phyloP scores from a whole-genome alignment of 768 basidiomycete species.

The Xerocomus spinulosus region DNA sequence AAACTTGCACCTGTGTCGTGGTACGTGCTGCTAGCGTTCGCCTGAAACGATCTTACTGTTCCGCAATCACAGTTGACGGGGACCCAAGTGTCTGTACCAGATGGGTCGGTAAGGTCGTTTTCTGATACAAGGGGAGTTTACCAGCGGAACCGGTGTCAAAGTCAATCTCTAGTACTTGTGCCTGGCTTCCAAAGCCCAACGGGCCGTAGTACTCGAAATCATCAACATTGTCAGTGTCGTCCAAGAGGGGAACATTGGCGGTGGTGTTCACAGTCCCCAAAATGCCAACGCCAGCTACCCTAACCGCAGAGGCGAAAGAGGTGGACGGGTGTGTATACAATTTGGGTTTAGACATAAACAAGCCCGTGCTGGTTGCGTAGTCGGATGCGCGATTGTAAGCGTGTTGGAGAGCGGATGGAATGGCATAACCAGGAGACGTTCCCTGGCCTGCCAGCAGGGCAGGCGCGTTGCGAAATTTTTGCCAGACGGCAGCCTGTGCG shows the following conservation, averaged over 20 bases:
- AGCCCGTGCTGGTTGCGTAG: conserved; percentile 9
- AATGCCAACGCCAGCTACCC: not conserved
- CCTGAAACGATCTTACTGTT: conserved; percentile 34
- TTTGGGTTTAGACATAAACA: not conserved
- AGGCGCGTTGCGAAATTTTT: conserved; percentile 18
- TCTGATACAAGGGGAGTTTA: not conserved
- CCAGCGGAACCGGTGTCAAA: conserved; percentile 60
- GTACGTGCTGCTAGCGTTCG: conserved; percentile 41
- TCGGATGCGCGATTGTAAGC: conserved; percentile 21
- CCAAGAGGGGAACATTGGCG: conserved; percentile 30
- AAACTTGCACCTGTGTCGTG: conserved; percentile 30
- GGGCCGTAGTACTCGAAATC: conserved; percentile 46
- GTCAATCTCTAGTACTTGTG: conserved; percentile 50
- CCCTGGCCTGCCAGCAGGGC: conserved; percentile 9
- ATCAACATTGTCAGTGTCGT: conserved; percentile 34
- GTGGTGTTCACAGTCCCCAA: not conserved
- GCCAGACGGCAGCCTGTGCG: conserved; percentile 7
- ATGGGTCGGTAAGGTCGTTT: too few species aligned
- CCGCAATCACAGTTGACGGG: conserved; percentile 40
- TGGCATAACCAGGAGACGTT: conserved; percentile 2
- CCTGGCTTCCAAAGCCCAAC: conserved; percentile 50
- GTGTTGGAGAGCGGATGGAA: conserved; percentile 12
- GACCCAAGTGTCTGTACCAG: conserved; percentile 56
- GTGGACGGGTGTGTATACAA: not conserved
- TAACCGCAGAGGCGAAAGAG: not conserved